Evolutionary conservation across 2,329 filamentous ascomycete species (phyloP), one percentile per base, ranked within the genome.

Genomic region (Basipetospora chlamydospora): DNA sequence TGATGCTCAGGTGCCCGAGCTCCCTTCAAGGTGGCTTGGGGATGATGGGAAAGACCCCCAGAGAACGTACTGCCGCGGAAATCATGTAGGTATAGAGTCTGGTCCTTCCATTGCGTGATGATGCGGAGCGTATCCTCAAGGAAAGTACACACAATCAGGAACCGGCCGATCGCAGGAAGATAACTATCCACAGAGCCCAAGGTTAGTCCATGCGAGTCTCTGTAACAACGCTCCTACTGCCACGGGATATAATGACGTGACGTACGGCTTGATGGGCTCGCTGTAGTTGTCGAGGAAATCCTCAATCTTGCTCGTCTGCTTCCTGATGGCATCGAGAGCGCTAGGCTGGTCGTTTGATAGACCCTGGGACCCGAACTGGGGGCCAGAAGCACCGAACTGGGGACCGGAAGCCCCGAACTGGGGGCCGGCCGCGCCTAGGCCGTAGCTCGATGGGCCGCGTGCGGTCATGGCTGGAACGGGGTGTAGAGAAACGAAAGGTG

Each of bases 251-350:
- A n/a, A 26, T n/a, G n/a, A 32, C 11, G 21, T 32, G 16, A 82
- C 57, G 73, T 51, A 98, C 81, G 90, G 90, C 70, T 94, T 96
- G 47, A 96, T 63, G 33, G 90, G 90, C 54, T 94, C 88, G 51
- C 85, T 80, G 52, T 86, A 47, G 20, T 74, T 83, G 60, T 96
- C 90, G 54, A 98, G 61, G 55, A 83, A 63, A 56, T 98, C 90
- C 64, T 98, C 90, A 47, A 98, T 88, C 71, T 95, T 96, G 78
- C 83, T 94, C 35, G 90, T 98, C 61, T 96, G 87, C 58, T 86
- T 76, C 45, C 90, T 73, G 54, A 98, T 85, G 50, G 84, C 73
- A 58, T 95, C 90, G 48, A 98, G 73, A 40, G 80, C 77, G 57
- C 75, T 84, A n/a, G n/a, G n/a, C n/a, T n/a, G n/a, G n/a, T n/a